Percentiles rank a stretch among this genome's conserved stretches.
Conservation (phyloP, 495 filamentous ascomycete species). For the Penicillium pancosmium region DNA sequence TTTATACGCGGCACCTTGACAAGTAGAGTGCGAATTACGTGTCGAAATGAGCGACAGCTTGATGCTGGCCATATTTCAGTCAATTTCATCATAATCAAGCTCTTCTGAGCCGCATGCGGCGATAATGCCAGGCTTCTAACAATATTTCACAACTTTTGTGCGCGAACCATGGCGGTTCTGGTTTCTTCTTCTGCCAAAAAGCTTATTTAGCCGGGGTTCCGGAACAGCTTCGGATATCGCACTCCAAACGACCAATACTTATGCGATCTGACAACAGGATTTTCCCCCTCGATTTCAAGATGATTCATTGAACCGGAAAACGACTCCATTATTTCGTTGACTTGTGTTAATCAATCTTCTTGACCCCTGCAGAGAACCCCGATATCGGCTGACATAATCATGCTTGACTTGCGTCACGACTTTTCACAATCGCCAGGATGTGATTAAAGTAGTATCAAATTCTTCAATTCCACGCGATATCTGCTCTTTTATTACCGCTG, state of each 20-base stretch:
- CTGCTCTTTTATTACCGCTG: background rate
- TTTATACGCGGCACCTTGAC: background rate
- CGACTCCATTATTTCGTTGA: background rate
- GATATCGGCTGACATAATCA: background rate
- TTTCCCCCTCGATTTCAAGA: too few relatives aligned
- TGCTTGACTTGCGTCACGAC: background rate
- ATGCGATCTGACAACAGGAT: too few relatives aligned
- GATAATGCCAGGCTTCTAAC: background rate
- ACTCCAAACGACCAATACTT: too few relatives aligned
- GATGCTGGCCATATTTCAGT: background rate
- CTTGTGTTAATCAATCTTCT: too few relatives aligned
- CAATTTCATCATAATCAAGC: background rate
- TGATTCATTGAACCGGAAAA: background rate
- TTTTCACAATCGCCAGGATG: background rate
- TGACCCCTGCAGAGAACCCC: too few relatives aligned
- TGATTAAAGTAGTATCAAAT: background rate
- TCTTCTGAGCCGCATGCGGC: background rate
- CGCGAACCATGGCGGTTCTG: background rate
- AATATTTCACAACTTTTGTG: background rate
- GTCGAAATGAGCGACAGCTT: background rate
- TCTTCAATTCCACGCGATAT: background rate
- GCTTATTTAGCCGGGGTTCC: background rate
- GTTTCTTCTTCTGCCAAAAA: background rate
- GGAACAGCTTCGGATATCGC: background rate
- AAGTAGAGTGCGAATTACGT: background rate